Evolutionary conservation across 805 yeast species (phyloP), one percentile per base, ranked within the genome.

Genomic region (Debaryomyces maramus): DNA sequence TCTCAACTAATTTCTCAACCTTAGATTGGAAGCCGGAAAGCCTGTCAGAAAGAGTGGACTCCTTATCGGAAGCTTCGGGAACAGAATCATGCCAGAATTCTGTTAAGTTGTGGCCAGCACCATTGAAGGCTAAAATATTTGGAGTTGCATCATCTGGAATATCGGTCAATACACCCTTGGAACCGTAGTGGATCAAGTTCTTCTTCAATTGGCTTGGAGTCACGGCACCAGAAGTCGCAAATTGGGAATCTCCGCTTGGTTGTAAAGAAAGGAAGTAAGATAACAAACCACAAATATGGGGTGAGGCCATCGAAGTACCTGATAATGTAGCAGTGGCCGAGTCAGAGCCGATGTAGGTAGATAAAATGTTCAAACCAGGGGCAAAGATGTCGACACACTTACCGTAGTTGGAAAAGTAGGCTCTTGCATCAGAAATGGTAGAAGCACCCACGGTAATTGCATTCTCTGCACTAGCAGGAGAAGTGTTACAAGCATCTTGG

Each of bases 291-390:
- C 89, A 83, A 52, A 90, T 90, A 59, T 89, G 97, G 33, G 99
- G 98, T 27, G 97, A 85, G 16, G 98, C 97, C 99, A 91, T 91
- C 11, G 98, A 91, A 8, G 97, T 91, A 67, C 99, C 99, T 27
- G 96, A 85, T 61, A 86, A 73, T 28, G 87, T 79, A 32, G 93
- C 89, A 50, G 91, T 84, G 31, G 89, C 86, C 39, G 78, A 65
- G 38, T 76, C 73, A 3, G 88, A 81, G 32, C 95, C 93, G 61
- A 83, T 85, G 61, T 85, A 86, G 27, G 91, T 85, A 32, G 96
- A 88, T 51, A 84, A 73, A 45, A 91, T 80, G 61, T 88, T 84
- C 56, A 88, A 83, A 58, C 99, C 99, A 17, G 99, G 99, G 20
- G 96, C 99, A 60, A 88, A 91, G 49, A 91, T 84, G 60, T 91